Evolutionary conservation across 2,329 filamentous ascomycete genomes (phyloP), one percentile per base, ranked within the genome.

Genomic region (Exophiala phaeomuriformis): DNA sequence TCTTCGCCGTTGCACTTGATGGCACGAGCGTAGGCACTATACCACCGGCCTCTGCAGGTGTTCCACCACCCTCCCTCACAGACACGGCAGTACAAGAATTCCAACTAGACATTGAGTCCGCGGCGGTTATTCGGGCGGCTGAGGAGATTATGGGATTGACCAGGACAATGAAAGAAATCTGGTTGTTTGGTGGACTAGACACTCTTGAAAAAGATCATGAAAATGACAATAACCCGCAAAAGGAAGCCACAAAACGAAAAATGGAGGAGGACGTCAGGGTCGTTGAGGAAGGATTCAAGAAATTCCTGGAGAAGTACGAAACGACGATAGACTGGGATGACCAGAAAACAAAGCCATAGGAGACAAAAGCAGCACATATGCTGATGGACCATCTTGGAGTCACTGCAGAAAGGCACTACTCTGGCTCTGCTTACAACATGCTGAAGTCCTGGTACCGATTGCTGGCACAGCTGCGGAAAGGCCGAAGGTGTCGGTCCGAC

Each of bases 181-280:
- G 83, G 83, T 71, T 85, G 4, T 84, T 84, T 61, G 83, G 83
- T 2, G 79, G 80, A 53, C 71, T 85, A 41, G 75, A 83, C 52
- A 83, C 80, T 0, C 65, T 84, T 1, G 75, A 66, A 10, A 61
- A 66, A 33, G 57, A 57, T 46, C 56, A 71, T 9, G 69, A 70
- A 52, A 66, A 72, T 39, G 69, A 70, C 32, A 62, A 67, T 19
- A 69, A 73, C 49, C 61, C 67, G 7, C 63, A 72, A 63, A 64
- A 71, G 55, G 63, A 71, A 56, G 62, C 72, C 67, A 66, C 68
- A 29, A 47, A 35, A n/a, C 42, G 62, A 54, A 65, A 66, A 56
- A 67, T 76, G 32, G 77, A 80, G 57, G 68, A 69, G 47, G 71
- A 75, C 61, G 74, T 73, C 6, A 67, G 63, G 50, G 70, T 66